These are phyloP conservation scores for Quercus wislizeni DNA, from an alignment of 306 rosid species.

Conservation along the genomic window DNA sequence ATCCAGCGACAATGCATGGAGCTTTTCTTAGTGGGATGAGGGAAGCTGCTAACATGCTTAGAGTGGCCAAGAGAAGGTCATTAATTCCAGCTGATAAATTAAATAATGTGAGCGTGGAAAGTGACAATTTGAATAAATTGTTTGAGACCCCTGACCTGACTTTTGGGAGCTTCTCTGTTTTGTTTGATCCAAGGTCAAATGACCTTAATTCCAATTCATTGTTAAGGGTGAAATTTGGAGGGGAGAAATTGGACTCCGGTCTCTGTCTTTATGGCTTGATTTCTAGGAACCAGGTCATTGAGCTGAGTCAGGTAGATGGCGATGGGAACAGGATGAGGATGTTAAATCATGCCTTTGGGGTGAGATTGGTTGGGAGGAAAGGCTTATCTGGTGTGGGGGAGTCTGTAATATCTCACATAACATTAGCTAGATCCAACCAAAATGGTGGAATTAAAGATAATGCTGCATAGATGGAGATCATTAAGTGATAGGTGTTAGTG, in stretches of 20 bases:
- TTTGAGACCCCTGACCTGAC: constrained; percentile 57
- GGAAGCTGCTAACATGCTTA: constrained; percentile 86
- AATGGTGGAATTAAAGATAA: constrained; percentile 18
- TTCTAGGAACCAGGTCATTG: constrained; percentile 47
- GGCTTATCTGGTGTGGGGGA: constrained; percentile 52
- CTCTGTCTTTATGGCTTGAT: constrained; percentile 55
- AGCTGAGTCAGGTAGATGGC: constrained; percentile 58
- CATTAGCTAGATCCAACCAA: constrained; percentile 37
- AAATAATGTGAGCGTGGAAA: constrained; percentile 20
- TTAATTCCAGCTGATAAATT: constrained; percentile 22
- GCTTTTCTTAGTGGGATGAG: constrained; percentile 93
- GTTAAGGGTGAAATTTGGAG: constrained; percentile 60
- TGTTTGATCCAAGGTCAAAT: constrained; percentile 55
- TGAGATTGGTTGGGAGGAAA: constrained; percentile 70
- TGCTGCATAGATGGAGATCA: constrained; percentile 12
- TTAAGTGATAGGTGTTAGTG: not conserved
- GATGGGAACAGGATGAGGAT: constrained; percentile 55
- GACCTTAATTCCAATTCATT: constrained; percentile 53
- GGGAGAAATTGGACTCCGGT: constrained; percentile 25
- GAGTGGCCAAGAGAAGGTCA: constrained; percentile 60
- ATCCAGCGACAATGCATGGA: constrained; percentile 95
- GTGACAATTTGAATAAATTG: constrained; percentile 45
- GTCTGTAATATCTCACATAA: constrained; percentile 51
- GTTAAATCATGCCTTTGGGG: constrained; percentile 48
- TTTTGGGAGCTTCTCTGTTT: constrained; percentile 66